Base-by-base conservation (phyloP, 1,284 basidiomycete species). In the Rhodotorula sp. region DNA sequence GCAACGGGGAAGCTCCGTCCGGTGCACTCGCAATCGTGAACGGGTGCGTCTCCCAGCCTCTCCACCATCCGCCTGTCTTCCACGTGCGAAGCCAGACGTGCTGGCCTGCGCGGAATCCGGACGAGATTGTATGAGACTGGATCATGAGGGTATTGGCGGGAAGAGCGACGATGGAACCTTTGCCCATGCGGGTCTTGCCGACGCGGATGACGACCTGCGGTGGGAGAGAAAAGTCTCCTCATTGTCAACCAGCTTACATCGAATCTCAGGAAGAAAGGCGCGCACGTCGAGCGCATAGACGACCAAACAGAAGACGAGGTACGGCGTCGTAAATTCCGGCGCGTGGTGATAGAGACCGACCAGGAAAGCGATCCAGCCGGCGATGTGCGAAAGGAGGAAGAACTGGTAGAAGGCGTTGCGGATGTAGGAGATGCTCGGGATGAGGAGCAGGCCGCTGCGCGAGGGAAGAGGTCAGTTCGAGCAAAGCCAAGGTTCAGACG, bases 331-430 rank as follows among this genome's bases (percentile, higher is more conserved):
- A 22, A 63, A 60, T 0, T 36, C 11, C 2, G 71, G 67, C 9
- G 68, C 74, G 59, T 76, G 74, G 8, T 60, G 34, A 32, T 67
- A 62, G 30, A 64, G 52, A 13, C 69, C 66, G 32, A 71, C 52
- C 57, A 76, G 13, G 56, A 76, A 68, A 20, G 54, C 46, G n/a
- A 76, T 39, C 66, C 67, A 69, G 10, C 74, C 73, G 24, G 61
- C 27, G 27, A 74, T 62, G 59, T 76, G 74, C 15, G 65, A 73
- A 24, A 70, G 59, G 52, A 76, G 64, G 49, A 76, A 76, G n/a
- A 68, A 15, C 32, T 71, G 74, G 39, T 76, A 76, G 48, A 65
- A 71, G 1, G 61, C 34, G n/a, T 29, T 39, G 13, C 74, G 70
- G 22, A 74, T 22, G 27, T 55, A 61, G 8, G 60, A 55, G 24